Evolutionary conservation across 352 stramenopile genomes (phyloP).

Genomic region (Aphanomyces stellatus): DNA sequence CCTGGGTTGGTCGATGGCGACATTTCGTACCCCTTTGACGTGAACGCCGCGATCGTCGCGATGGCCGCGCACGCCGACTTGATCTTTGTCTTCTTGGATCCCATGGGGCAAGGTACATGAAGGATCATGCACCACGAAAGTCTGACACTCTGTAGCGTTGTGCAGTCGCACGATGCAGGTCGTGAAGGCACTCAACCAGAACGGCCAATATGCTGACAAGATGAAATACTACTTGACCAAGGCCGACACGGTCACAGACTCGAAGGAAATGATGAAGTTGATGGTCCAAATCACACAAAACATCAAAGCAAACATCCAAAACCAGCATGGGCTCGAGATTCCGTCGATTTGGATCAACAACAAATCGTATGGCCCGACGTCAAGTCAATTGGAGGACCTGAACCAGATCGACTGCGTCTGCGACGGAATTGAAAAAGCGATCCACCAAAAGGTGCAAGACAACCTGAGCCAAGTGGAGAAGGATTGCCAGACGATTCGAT

Average conservation of each 20-base stretch:
- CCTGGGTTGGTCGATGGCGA: conserved; percentile 57
- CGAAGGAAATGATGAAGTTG: conserved; percentile 59
- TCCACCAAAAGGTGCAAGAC: conserved; percentile 61
- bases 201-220: conserved; percentile 36
- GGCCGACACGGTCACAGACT: conserved; percentile 47
- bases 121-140: no score
- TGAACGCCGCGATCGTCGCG: conserved; percentile 47
- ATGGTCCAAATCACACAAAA: conserved; percentile 61
- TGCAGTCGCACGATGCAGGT: conserved; percentile 67
- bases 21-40: conserved; percentile 59
- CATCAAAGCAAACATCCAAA: conserved; percentile 58
- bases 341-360: conserved; percentile 41
- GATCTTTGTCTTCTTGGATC: conserved; percentile 64
- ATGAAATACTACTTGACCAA: conserved; percentile 62
- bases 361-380: conserved; percentile 4
- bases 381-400: conserved; percentile 27
- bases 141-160: conserved; percentile 24
- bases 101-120: conserved; percentile 34
- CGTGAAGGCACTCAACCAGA: conserved; percentile 45
- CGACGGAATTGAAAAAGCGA: conserved; percentile 37
- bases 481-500: conserved; percentile 29
- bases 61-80: conserved; percentile 47
- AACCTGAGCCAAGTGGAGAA: conserved; percentile 49
- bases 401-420: conserved; percentile 42
- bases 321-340: conserved; percentile 53